A percentile compares a stretch with the other conserved stretches of the same genome.
Evolutionary conservation across 805 yeast species (phyloP).

Genomic region (Tetrapisispora taiwanensis): DNA sequence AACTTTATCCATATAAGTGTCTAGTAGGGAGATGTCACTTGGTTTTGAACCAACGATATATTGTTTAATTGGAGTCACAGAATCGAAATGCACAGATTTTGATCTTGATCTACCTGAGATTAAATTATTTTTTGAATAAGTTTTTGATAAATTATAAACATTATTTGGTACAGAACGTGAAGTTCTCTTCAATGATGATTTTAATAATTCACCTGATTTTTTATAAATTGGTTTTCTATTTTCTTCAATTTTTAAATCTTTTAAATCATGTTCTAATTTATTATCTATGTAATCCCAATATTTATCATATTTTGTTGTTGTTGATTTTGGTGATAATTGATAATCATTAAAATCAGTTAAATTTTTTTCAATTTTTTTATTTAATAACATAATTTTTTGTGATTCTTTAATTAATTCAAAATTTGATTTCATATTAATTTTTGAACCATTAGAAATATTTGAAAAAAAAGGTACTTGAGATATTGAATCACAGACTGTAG

Average conservation of each 20-base stretch:
- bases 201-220: conserved; percentile 68
- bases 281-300: background rate
- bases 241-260: background rate
- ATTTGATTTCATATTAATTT: conserved; percentile 8
- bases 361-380: conserved; percentile 6
- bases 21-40: conserved; percentile 40
- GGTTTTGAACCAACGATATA: conserved; percentile 70
- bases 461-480: background rate
- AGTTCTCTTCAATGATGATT: conserved; percentile 23
- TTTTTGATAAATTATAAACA: background rate
- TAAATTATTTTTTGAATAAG: too few relatives aligned
- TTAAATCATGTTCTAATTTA: background rate
- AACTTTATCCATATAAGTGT: conserved; percentile 11
- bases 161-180: conserved; percentile 38
- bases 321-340: conserved; percentile 2
- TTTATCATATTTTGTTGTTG: background rate
- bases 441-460: conserved; percentile 8
- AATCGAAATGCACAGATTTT: conserved; percentile 75
- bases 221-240: conserved; percentile 41
- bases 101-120: conserved; percentile 27
- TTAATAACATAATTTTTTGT: conserved; percentile 17
- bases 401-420: conserved; percentile 12
- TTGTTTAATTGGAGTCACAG: conserved; percentile 57
- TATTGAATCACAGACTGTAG: background rate
- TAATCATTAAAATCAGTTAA: background rate